Base-by-base conservation (phyloP, 2,329 filamentous ascomycete genomes). In the Trichophyton equinum region DNA sequence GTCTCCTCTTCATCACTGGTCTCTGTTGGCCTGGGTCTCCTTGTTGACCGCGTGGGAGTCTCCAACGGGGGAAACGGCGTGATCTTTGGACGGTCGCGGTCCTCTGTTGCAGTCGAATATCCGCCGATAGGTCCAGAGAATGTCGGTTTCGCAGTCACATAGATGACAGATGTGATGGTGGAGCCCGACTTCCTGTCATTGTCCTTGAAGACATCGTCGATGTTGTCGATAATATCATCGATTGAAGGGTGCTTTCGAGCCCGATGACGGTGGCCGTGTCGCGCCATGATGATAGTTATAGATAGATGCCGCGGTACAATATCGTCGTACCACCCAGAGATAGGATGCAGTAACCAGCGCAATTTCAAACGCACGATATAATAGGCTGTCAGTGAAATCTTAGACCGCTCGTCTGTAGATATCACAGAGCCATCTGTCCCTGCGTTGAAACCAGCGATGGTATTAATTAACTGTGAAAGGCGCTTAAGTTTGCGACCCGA, bases 101-200 rank as follows among this genome's bases (percentile, higher is more conserved):
- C 47, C 44, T 46, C 46, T 20, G 60, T 68, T 44, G 68, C 61
- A 20, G 79, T 81, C 13, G 72, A 72, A 66, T 77, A 80, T 62
- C 78, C 78, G 60, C 72, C 79, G 62, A 81, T 72, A 1, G 74
- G 73, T 27, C 79, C 81, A 15, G 73, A 71, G 64, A 82, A 84
- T 44, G 81, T 82, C 60, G 78, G 74, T 22, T 75, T 66, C 33
- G 78, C 74, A 0, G 81, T 83, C 53, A 81, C 74, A 68, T 82
- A 80, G 47, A 83, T 75, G 36, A 60, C 38, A 9, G 46, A 80
- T 70, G 5, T 63, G 59, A 61, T 62, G 59, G 58, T 60, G 3
- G 25, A 11, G 13, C 46, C 36, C 40, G 57, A 56, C 27, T 60
- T 36, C 20, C 49, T 22, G 33, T 60, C 46, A 44, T 18, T 18